A percentile compares a stretch with the other conserved stretches of the same genome.
Conservation (phyloP, 2,329 filamentous ascomycete species). For the Botryotinia globosa region DNA sequence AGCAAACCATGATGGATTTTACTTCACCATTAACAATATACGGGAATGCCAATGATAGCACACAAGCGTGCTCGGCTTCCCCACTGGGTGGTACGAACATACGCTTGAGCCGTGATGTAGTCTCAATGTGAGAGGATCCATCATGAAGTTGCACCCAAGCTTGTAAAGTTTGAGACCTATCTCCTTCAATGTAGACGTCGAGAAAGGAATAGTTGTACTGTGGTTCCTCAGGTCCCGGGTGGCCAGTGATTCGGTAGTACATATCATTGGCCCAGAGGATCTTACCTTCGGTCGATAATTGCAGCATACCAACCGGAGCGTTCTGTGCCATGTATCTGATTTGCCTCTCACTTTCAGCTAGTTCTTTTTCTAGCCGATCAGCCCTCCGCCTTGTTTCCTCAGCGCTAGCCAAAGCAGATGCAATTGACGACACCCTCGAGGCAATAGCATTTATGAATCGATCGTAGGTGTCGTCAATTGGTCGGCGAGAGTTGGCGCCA, state of each 20-base stretch:
- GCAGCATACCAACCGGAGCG: slow-evolving; percentile 34
- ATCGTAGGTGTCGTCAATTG: slow-evolving; percentile 31
- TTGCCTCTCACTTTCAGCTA: slow-evolving; percentile 24
- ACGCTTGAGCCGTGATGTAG: slow-evolving; percentile 31
- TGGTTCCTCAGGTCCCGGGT: slow-evolving; percentile 21
- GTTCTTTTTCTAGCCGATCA: slow-evolving; percentile 21
- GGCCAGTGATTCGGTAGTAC: slow-evolving; percentile 31
- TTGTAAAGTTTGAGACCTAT: slow-evolving; percentile 24
- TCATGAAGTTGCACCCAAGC: slow-evolving; percentile 28
- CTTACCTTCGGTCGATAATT: slow-evolving; percentile 30
- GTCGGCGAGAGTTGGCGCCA: slow-evolving; percentile 33
- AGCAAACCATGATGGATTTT: slow-evolving; percentile 33
- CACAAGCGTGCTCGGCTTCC: slow-evolving; percentile 31
- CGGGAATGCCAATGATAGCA: slow-evolving; percentile 29
- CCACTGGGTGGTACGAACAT: slow-evolving; percentile 33
- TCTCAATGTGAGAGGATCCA: slow-evolving; percentile 29
- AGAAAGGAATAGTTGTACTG: slow-evolving; percentile 30
- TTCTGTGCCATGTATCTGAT: slow-evolving; percentile 36
- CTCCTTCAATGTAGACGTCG: slow-evolving; percentile 30
- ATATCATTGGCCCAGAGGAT: slow-evolving; percentile 35
- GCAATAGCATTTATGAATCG: slow-evolving; percentile 33
- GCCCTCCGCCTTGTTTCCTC: slow-evolving; percentile 24
- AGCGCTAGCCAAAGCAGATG: slow-evolving; percentile 28
- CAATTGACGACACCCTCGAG: slow-evolving; percentile 30
- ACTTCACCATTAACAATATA: slow-evolving; percentile 30